A percentile compares a stretch with the other conserved stretches of the same genome.
phyloP scores from a whole-genome alignment of 192 early-diverging fungal species.

The Backusella mclennaniae region DNA sequence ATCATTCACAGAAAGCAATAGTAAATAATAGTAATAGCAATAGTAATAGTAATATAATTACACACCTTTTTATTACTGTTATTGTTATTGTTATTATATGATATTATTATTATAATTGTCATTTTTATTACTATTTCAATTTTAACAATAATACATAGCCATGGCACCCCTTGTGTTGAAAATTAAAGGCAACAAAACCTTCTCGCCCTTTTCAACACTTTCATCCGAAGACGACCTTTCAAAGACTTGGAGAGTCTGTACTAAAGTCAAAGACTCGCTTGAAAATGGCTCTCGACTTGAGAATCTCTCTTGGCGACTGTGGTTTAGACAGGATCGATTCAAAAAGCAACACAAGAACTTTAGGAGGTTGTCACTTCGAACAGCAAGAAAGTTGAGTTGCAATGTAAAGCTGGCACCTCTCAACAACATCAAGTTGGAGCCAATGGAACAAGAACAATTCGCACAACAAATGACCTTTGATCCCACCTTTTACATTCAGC shows the following conservation, averaged over 20 bases:
- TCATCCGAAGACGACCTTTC: constrained; percentile 74
- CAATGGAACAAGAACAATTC: not conserved
- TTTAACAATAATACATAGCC: not conserved
- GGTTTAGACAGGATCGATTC: constrained; percentile 52
- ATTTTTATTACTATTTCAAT: not conserved
- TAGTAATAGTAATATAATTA: no score
- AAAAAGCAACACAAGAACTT: not conserved
- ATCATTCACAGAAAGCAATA: no score
- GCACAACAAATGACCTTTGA: not conserved
- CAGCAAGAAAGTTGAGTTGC: constrained; percentile 4
- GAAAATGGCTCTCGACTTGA: constrained; percentile 83
- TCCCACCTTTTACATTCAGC: not conserved
- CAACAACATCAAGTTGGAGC: not conserved
- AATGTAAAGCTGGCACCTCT: not conserved
- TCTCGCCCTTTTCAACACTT: constrained; percentile 70
- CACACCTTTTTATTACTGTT: no score
- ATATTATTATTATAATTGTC: not conserved
- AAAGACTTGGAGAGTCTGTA: constrained; percentile 78
- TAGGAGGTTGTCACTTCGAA: not conserved
- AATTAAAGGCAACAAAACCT: constrained; percentile 74
- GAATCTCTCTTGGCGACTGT: constrained; percentile 86
- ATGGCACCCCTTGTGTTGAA: constrained; percentile 72
- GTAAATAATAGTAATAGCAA: no score
- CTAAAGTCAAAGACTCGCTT: constrained; percentile 82
- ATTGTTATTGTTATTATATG: not conserved